phyloP scores from a whole-genome alignment of 805 yeast species.

The Wickerhamiella slavikovae region DNA sequence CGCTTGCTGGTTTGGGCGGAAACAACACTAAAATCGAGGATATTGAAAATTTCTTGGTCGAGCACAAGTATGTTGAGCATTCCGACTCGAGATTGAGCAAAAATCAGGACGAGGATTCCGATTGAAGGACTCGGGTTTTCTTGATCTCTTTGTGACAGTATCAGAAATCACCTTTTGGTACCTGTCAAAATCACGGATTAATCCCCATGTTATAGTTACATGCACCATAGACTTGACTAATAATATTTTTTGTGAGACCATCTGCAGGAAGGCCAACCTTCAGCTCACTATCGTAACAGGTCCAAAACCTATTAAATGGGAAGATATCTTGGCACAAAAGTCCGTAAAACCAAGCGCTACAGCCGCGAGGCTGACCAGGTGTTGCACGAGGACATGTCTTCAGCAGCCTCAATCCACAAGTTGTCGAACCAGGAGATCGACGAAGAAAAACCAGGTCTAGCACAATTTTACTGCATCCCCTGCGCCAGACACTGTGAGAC shows the following conservation, averaged over 20 bases:
- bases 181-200: too few relatives aligned
- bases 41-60: constrained; percentile 51
- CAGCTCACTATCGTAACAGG: too few relatives aligned
- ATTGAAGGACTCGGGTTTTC: too few relatives aligned
- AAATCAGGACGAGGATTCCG: constrained; percentile 23
- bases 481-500: constrained; percentile 86
- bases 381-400: constrained; percentile 43
- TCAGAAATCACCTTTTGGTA: too few relatives aligned
- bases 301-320: too few relatives aligned
- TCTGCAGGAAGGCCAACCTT: too few relatives aligned
- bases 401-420: constrained; percentile 38
- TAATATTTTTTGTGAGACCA: too few relatives aligned
- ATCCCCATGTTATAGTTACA: too few relatives aligned
- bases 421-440: constrained; percentile 60
- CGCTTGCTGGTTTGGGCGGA: constrained; percentile 70
- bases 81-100: constrained; percentile 45
- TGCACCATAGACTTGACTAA: too few relatives aligned
- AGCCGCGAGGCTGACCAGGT: constrained; percentile 70
- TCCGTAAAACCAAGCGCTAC: constrained; percentile 21
- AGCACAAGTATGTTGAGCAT: constrained; percentile 40
- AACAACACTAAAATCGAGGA: constrained; percentile 49
- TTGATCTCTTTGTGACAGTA: neutral
- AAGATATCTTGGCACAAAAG: neutral
- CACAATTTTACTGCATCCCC: constrained; percentile 83
- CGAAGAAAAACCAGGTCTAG: constrained; percentile 82